Conservation (phyloP, 1,139 yeast genomes). For the Zhuliangozyma blackwelliae region DNA sequence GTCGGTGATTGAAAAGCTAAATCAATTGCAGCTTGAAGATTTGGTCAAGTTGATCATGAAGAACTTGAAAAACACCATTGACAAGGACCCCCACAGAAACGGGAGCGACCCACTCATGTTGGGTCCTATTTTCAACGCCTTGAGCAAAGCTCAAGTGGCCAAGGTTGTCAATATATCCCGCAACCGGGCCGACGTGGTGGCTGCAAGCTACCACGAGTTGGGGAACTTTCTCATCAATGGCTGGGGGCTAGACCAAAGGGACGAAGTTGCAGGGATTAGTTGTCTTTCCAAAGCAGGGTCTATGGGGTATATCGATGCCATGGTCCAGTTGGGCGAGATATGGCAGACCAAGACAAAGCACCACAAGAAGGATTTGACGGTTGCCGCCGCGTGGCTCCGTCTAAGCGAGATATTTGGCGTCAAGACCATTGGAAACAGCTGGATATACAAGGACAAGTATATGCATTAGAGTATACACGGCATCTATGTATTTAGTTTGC, state of each 20-base stretch:
- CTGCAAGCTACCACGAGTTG: constrained; percentile 47
- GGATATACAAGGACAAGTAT: constrained; percentile 77
- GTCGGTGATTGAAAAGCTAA: constrained; percentile 20
- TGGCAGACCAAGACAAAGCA: constrained; percentile 57
- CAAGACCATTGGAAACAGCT: constrained; percentile 63
- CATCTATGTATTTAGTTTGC: background rate
- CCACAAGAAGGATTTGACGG: constrained; percentile 53
- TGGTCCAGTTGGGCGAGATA: constrained; percentile 67
- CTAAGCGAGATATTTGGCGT: constrained; percentile 64
- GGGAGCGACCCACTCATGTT: constrained; percentile 29
- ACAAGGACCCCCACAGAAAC: constrained; percentile 14
- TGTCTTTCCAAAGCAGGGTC: constrained; percentile 65
- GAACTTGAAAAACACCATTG: constrained; percentile 15
- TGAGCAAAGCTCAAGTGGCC: constrained; percentile 23
- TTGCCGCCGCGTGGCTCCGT: constrained; percentile 73
- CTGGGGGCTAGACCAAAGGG: constrained; percentile 50
- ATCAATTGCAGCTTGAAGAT: constrained; percentile 28
- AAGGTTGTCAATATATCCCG: constrained; percentile 24
- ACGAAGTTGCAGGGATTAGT: constrained; percentile 56
- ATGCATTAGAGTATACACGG: constrained; percentile 11
- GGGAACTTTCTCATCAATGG: constrained; percentile 61
- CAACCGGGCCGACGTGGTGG: constrained; percentile 25
- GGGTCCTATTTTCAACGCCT: constrained; percentile 21
- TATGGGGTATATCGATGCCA: constrained; percentile 66
- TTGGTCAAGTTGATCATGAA: constrained; percentile 24